phyloP scores from a whole-genome alignment of 2,329 filamentous ascomycete genomes.

The Tolypocladium album region DNA sequence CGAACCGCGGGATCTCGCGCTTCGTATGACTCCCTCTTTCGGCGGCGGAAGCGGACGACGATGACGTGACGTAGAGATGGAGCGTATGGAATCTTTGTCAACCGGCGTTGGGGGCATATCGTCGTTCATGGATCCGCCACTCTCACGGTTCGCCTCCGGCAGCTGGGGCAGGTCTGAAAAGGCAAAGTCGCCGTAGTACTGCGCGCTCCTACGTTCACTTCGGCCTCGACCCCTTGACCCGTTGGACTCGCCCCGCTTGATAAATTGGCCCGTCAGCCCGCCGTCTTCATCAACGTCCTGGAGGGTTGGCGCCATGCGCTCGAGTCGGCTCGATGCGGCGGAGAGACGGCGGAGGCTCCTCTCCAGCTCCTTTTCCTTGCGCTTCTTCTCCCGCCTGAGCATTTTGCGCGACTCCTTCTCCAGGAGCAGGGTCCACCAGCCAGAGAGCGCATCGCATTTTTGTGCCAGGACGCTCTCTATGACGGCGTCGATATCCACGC shows the following conservation, averaged over 20 bases:
- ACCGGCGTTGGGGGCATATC: slow-evolving; percentile 57
- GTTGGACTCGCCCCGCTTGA: slow-evolving; percentile 30
- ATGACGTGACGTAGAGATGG: slow-evolving; percentile 65
- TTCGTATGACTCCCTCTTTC: slow-evolving; percentile 63
- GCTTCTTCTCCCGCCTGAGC: slow-evolving; percentile 65
- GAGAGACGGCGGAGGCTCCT: slow-evolving; percentile 74
- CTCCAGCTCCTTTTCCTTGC: slow-evolving; percentile 75
- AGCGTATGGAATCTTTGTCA: slow-evolving; percentile 69
- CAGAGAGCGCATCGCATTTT: slow-evolving; percentile 78
- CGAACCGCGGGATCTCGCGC: slow-evolving; percentile 66
- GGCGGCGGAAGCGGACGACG: slow-evolving; percentile 71
- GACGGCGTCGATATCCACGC: slow-evolving; percentile 86
- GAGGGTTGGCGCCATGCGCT: slow-evolving; percentile 67
- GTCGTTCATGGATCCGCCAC: slow-evolving; percentile 7
- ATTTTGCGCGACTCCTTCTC: slow-evolving; percentile 93
- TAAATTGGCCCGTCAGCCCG: slow-evolving; percentile 33
- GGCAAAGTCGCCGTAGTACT: slow-evolving; percentile 50
- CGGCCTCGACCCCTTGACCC: slow-evolving; percentile 61
- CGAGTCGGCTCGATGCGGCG: slow-evolving; percentile 77
- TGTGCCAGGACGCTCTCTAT: slow-evolving; percentile 90
- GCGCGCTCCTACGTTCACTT: slow-evolving; percentile 63
- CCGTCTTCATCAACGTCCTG: slow-evolving; percentile 73
- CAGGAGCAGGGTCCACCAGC: slow-evolving; percentile 91
- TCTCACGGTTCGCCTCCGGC: slow-evolving; percentile 44
- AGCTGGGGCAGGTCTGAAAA: slow-evolving; percentile 69